Percentiles rank a stretch among this genome's conserved stretches.
Evolutionary conservation across 2,329 filamentous ascomycete species (phyloP).

Genomic region (Sclerotinia minor): DNA sequence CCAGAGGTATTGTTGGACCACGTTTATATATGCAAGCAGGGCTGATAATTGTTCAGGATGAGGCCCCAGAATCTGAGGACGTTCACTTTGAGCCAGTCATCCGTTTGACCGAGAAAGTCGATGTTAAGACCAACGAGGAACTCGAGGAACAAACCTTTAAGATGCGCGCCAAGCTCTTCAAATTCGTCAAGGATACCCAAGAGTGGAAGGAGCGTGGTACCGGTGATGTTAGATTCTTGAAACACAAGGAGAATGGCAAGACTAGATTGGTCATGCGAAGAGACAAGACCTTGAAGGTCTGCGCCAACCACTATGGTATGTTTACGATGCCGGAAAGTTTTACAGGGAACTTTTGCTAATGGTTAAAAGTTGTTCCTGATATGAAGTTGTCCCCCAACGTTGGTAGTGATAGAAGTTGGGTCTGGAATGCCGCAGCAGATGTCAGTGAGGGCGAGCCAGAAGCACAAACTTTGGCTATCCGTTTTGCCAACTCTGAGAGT

Average conservation of each 20-base stretch:
- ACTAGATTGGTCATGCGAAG: conserved; percentile 96
- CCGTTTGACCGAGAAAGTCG: conserved; percentile 93
- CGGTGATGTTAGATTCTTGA: conserved; percentile 91
- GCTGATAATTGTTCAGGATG: conserved; percentile 52
- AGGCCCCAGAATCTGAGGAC: conserved; percentile 82
- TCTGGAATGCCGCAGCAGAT: conserved; percentile 97
- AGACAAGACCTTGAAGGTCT: conserved; percentile 99
- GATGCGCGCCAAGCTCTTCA: conserved; percentile 99
- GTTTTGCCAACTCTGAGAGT: conserved; percentile 98
- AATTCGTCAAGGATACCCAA: conserved; percentile 85
- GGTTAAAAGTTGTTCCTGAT: conserved; percentile 77
- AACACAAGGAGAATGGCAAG: conserved; percentile 99
- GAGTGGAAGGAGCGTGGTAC: conserved; percentile 99
- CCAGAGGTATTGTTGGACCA: conserved; percentile 37
- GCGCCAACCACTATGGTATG: conserved; percentile 99
- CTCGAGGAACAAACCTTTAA: conserved; percentile 97
- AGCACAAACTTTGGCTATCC: conserved; percentile 92
- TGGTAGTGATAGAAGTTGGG: conserved; percentile 97
- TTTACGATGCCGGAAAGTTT: conserved; percentile 30
- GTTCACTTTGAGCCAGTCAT: conserved; percentile 98
- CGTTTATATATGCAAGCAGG: conserved; percentile 25
- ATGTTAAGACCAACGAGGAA: conserved; percentile 98
- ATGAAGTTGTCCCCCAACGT: conserved; percentile 99
- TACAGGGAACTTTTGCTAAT: conserved; percentile 29
- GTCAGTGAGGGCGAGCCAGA: conserved; percentile 98